Conservation (phyloP, 208 protist genomes). For the Tetramitus jugosus region DNA sequence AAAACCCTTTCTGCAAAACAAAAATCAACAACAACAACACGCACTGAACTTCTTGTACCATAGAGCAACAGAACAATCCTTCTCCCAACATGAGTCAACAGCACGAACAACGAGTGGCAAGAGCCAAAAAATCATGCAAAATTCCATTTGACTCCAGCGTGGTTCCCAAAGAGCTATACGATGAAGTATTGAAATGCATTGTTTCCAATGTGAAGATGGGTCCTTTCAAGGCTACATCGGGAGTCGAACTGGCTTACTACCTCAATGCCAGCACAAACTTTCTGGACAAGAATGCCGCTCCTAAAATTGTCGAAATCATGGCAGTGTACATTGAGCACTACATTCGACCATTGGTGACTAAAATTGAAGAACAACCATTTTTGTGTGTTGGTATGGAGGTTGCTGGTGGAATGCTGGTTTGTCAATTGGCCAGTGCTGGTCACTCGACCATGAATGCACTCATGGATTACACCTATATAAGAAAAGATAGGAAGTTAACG, state of each 20-base stretch:
- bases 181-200: constrained; percentile 10
- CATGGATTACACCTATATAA: constrained; percentile 28
- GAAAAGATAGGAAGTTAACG: constrained; percentile 24
- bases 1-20: no score
- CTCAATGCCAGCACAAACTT: constrained; percentile 34
- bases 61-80: no score
- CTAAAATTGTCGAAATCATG: constrained; percentile 18
- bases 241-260: constrained; percentile 29
- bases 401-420: constrained; percentile 30
- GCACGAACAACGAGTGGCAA: no score
- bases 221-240: constrained; percentile 30
- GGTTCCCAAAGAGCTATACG: no score
- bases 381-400: constrained; percentile 30
- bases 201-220: constrained; percentile 27
- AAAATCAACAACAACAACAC: no score
- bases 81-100: no score
- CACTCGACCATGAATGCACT: not conserved
- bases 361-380: not conserved
- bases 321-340: not conserved
- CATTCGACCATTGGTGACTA: not conserved
- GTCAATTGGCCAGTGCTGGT: constrained; percentile 18
- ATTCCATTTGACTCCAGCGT: no score
- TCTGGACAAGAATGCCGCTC: constrained; percentile 24
- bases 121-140: no score
- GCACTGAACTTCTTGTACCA: no score